Base-by-base conservation (phyloP, 331 rosid genomes). In the Phaseolus coccineus region DNA sequence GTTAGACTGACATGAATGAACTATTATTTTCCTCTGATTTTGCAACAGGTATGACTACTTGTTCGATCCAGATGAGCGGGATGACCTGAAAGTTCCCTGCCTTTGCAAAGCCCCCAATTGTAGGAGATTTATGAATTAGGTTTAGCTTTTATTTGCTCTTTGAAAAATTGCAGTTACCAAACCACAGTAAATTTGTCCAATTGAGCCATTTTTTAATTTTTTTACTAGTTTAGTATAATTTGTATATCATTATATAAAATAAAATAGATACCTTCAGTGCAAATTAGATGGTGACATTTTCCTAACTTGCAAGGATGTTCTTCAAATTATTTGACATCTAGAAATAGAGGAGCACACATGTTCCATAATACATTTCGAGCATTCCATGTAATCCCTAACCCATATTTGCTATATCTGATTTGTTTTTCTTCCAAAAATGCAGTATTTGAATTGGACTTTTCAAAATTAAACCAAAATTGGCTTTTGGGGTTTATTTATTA, bases 41-140 rank as follows among this genome's bases (percentile, higher is more conserved):
- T 77, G 80, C 78, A 57, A 85, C 94, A 96, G 99, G 82, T 96
- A 93, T 24, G 98, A 96, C 86, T 96, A 96, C 89, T 84, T 89
- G 87, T 96, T 96, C 63, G 99, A 96, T 87, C 96, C 94, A 14
- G 96, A 91, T 28, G 99, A 96, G 79, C 89, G 24, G 25, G 99
- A 93, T 11, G 97, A 93, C 16, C 81, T 64, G 84, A 96, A 89
- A 88, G 97, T 96, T 52, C 98, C 96, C 24, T 96, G 99, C 88
- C 93, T 87, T 33, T 96, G 99, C 87, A 90, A 84, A 81, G 85
- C 99, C 61, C 83, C 91, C 30, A 84, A 84, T 63, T 96, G 99
- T 83, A 87, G 93, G 84, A 88, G 87, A 85, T 91, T 87, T 86
- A 90, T 91, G 98, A 93, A 93, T 82, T 96, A 87, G 90, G 74